Evolutionary conservation across 2,329 filamentous ascomycete species (phyloP).

Genomic region (Cladosporium velox): DNA sequence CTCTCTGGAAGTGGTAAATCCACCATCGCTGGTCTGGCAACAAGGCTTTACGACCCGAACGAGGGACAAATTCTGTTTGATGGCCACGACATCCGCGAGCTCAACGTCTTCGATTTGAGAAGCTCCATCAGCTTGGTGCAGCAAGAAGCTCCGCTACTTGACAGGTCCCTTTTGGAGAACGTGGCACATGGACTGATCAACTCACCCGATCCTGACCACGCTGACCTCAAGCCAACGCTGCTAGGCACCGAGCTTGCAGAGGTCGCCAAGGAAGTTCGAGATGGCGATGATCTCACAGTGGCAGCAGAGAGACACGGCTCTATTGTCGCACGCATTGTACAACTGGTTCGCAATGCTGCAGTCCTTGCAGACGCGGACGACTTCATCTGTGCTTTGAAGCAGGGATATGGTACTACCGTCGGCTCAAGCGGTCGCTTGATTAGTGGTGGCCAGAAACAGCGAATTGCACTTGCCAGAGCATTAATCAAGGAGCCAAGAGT

Average conservation of each 20-base stretch:
- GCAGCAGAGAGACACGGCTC: slow-evolving; percentile 41
- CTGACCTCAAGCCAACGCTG: slow-evolving; percentile 49
- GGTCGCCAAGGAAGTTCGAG: slow-evolving; percentile 55
- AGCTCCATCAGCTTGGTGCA: slow-evolving; percentile 46
- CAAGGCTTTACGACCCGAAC: slow-evolving; percentile 42
- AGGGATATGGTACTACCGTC: slow-evolving; percentile 51
- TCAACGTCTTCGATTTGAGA: slow-evolving; percentile 42
- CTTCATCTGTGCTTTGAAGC: slow-evolving; percentile 47
- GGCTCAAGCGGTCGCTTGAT: slow-evolving; percentile 40
- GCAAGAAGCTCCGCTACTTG: slow-evolving; percentile 54
- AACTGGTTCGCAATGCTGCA: slow-evolving; percentile 86
- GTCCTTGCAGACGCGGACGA: slow-evolving; percentile 77
- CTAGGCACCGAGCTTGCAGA: slow-evolving; percentile 34
- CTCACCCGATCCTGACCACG: slow-evolving; percentile 38
- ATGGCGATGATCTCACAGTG: slow-evolving; percentile 51
- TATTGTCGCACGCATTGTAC: slow-evolving; percentile 70
- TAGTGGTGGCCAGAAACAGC: slow-evolving; percentile 47
- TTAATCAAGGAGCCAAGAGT: slow-evolving; percentile 52
- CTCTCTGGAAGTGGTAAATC: slow-evolving; percentile 86
- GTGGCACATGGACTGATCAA: slow-evolving; percentile 54
- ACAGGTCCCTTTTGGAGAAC: slow-evolving; percentile 56
- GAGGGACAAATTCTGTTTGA: slow-evolving; percentile 40
- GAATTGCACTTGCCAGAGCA: slow-evolving; percentile 47
- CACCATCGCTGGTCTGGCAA: slow-evolving; percentile 68
- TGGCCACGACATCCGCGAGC: slow-evolving; percentile 40